These are phyloP conservation scores for Schrenkiella parvula DNA, from an alignment of 345 rosid species.

Conservation along the genomic window DNA sequence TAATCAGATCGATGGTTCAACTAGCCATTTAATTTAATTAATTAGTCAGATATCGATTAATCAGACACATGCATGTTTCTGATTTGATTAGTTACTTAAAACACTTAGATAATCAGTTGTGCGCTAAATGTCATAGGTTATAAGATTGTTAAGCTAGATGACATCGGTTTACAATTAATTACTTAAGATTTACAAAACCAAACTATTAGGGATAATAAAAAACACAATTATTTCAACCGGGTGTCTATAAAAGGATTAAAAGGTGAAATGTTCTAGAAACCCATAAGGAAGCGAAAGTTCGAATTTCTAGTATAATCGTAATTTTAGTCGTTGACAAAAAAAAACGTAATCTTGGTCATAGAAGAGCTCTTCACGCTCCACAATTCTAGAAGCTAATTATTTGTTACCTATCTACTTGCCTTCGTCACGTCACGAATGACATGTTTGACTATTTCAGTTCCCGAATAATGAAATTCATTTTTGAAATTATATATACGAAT, in stretches of 20 bases:
- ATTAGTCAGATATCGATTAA: background rate
- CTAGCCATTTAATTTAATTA: background rate
- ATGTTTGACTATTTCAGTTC: slow-evolving; percentile 5
- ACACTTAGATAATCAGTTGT: background rate
- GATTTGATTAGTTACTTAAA: background rate
- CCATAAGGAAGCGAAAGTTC: background rate
- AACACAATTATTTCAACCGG: background rate
- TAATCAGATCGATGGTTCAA: background rate
- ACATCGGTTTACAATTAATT: background rate
- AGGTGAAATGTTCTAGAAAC: background rate
- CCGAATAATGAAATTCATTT: background rate
- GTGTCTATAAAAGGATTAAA: no score
- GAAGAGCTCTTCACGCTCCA: background rate
- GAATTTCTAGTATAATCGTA: background rate
- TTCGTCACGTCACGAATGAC: background rate
- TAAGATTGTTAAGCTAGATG: no score
- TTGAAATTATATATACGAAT: background rate
- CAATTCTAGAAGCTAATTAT: slow-evolving; percentile 3
- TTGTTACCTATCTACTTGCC: background rate
- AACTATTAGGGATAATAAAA: background rate
- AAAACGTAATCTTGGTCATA: background rate
- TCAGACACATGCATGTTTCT: background rate
- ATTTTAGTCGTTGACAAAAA: no score
- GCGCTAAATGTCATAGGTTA: background rate
- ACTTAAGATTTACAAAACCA: background rate